These are phyloP conservation scores for Marchantia polymorpha DNA, from an alignment of 225 moss, liverwort and hornwort genomes.

Conservation along the genomic window DNA sequence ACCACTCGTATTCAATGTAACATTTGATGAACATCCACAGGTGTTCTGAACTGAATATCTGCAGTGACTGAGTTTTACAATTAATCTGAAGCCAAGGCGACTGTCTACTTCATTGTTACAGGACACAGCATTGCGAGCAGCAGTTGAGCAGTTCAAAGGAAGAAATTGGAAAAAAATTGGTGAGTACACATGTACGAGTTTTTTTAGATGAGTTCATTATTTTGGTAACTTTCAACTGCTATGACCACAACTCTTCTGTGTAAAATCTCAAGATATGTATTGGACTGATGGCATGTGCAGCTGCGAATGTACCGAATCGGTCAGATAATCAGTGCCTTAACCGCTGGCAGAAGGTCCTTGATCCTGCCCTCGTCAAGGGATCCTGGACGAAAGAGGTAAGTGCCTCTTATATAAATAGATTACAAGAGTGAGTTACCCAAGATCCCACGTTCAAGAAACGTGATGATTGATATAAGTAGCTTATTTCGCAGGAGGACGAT, in stretches of 20 bases:
- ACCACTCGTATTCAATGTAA: too few species aligned
- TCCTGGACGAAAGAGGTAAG: conserved; percentile 79
- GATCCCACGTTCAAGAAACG: too few species aligned
- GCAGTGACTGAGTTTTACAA: too few species aligned
- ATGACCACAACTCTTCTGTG: neutral
- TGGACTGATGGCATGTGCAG: conserved; percentile 26
- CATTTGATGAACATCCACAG: too few species aligned
- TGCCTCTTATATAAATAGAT: too few species aligned
- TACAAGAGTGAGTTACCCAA: too few species aligned
- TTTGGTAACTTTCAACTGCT: too few species aligned
- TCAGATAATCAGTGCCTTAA: conserved; percentile 88
- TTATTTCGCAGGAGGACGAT: conserved; percentile 37
- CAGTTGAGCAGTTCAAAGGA: conserved; percentile 25
- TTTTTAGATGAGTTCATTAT: too few species aligned
- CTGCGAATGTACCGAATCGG: conserved; percentile 48
- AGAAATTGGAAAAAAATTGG: conserved; percentile 42
- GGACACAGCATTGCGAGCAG: conserved; percentile 29
- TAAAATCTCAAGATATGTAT: too few species aligned
- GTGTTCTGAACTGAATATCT: too few species aligned
- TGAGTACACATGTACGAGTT: neutral
- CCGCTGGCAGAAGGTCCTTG: conserved; percentile 88
- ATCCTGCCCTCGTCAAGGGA: conserved; percentile 86
- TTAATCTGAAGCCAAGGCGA: too few species aligned
- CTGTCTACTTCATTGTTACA: neutral
- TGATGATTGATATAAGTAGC: neutral